Evolutionary conservation across 805 yeast species (phyloP).

Genomic region (Naumovozyma baii): DNA sequence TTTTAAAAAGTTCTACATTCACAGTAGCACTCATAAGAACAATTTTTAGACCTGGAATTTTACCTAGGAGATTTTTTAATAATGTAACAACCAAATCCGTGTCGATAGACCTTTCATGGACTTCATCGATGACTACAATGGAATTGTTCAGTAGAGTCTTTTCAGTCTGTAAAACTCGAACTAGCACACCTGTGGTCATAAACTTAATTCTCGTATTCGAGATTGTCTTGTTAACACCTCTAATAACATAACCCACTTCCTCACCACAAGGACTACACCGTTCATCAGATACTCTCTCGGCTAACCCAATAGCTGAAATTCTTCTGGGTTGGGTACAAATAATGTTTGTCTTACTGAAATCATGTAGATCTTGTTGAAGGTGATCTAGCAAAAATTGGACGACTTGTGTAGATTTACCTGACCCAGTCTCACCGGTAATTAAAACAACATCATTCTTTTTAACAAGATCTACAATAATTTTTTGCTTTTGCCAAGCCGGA

Average conservation of each 20-base stretch:
- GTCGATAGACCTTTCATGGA: constrained; percentile 91
- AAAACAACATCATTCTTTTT: constrained; percentile 53
- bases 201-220: constrained; percentile 64
- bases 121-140: constrained; percentile 81
- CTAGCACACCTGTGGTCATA: constrained; percentile 85
- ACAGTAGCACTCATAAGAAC: constrained; percentile 94
- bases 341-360: constrained; percentile 44
- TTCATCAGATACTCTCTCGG: constrained; percentile 85
- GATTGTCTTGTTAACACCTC: constrained; percentile 74
- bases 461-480: constrained; percentile 47
- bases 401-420: constrained; percentile 92
- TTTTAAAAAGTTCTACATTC: constrained; percentile 53
- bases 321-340: constrained; percentile 94
- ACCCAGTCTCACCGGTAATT: constrained; percentile 95
- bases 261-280: constrained; percentile 39
- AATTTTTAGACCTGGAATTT: constrained; percentile 45
- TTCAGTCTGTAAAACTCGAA: constrained; percentile 64
- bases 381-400: constrained; percentile 82
- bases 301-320: constrained; percentile 88
- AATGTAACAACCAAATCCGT: constrained; percentile 76
- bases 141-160: constrained; percentile 41
- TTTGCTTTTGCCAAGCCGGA: constrained; percentile 77
- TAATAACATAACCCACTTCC: constrained; percentile 80
- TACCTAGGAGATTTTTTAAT: constrained; percentile 48
- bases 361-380: constrained; percentile 36